Evolutionary conservation across 2,329 filamentous ascomycete genomes (phyloP).

Genomic region (Ophiocordyceps sinensis): DNA sequence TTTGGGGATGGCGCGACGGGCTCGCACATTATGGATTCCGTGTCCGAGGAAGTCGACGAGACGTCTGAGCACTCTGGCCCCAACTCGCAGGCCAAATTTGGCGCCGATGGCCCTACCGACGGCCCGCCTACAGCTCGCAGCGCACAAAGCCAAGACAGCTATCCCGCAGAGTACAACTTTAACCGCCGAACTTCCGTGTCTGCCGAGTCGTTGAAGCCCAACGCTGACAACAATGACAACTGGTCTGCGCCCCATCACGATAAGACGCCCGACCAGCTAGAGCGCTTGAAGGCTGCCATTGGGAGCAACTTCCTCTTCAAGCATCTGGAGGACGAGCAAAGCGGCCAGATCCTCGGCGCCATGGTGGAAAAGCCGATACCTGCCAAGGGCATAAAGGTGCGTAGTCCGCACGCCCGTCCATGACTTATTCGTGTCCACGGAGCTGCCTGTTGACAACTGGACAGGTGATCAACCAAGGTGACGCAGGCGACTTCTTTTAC

Average conservation of each 20-base stretch:
- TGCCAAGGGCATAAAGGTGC: constrained; percentile 64
- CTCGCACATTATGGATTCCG: background rate
- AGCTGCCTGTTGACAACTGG: background rate
- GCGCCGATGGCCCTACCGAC: constrained; percentile 33
- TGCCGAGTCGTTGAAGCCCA: constrained; percentile 88
- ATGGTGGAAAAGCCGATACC: constrained; percentile 92
- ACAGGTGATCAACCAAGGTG: constrained; percentile 88
- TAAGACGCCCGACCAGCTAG: constrained; percentile 70
- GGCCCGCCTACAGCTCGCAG: constrained; percentile 30
- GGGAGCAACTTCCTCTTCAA: constrained; percentile 86
- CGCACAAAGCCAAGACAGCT: constrained; percentile 47
- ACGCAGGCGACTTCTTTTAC: constrained; percentile 95
- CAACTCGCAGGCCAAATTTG: constrained; percentile 37
- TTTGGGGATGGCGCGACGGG: background rate
- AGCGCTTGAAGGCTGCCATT: constrained; percentile 67
- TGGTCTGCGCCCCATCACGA: constrained; percentile 79
- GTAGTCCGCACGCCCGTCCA: constrained; percentile 3
- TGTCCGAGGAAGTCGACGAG: background rate
- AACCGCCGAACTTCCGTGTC: constrained; percentile 90
- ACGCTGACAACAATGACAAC: constrained; percentile 67
- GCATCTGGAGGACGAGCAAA: constrained; percentile 89
- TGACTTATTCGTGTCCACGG: background rate
- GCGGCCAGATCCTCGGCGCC: constrained; percentile 71
- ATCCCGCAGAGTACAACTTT: constrained; percentile 89
- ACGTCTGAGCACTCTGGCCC: constrained; percentile 13